These are phyloP conservation scores for Sclerotinia borealis DNA, from an alignment of 2,329 filamentous ascomycete genomes.

Conservation along the genomic window DNA sequence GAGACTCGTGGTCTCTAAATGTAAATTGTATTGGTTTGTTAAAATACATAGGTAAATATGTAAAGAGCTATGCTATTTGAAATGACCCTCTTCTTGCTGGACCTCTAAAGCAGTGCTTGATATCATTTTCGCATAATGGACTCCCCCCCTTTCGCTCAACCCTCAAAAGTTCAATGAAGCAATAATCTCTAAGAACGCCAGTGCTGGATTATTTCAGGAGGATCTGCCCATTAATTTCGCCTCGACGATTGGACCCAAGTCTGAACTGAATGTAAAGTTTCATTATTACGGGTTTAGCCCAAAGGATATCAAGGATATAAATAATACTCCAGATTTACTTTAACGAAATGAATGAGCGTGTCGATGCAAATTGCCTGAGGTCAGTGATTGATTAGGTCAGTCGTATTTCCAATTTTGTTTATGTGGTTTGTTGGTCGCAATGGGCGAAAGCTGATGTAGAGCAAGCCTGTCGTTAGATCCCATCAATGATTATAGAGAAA, in stretches of 20 bases:
- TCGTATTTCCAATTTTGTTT: background rate
- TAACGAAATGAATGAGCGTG: constrained; percentile 12
- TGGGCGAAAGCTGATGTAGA: constrained; percentile 2
- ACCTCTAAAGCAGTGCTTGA: constrained; percentile 1
- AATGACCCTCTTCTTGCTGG: constrained; percentile 15
- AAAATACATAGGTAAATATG: background rate
- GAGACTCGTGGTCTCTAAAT: constrained; percentile 29
- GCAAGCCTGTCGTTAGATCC: constrained; percentile 29
- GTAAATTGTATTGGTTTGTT: constrained; percentile 18
- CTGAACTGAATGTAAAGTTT: constrained; percentile 18
- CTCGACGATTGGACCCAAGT: constrained; percentile 8
- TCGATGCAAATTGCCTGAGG: background rate
- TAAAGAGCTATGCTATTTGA: constrained; percentile 22
- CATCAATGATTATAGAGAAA: constrained; percentile 24
- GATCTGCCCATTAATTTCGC: background rate
- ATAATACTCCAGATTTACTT: constrained; percentile 19
- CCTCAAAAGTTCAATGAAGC: constrained; percentile 10
- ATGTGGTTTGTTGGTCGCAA: background rate
- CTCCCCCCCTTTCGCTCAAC: background rate
- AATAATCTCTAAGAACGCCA: constrained; percentile 20
- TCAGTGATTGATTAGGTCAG: constrained; percentile 3
- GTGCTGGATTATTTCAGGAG: constrained; percentile 7
- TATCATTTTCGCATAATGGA: background rate
- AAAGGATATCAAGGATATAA: constrained; percentile 12
- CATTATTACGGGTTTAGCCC: constrained; percentile 14